Conservation (phyloP, 345 rosid genomes). For the Sisymbrium altissimum region DNA sequence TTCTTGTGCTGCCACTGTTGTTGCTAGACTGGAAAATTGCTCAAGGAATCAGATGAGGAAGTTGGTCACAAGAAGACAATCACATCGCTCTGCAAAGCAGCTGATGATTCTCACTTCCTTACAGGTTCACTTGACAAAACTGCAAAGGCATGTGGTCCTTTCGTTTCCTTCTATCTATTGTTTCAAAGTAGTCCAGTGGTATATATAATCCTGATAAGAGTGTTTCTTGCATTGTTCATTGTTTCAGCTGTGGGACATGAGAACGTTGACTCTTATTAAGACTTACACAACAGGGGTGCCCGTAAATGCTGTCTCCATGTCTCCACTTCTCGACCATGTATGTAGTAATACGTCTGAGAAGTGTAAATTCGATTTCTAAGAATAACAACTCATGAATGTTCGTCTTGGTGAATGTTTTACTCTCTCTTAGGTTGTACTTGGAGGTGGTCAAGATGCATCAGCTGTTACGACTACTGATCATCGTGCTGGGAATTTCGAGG, state of each 20-base stretch:
- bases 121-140: conserved; percentile 95
- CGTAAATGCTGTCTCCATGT: conserved; percentile 94
- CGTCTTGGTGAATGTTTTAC: conserved; percentile 17
- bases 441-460: conserved; percentile 97
- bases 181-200: neutral
- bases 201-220: neutral
- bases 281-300: conserved; percentile 87
- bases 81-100: conserved; percentile 74
- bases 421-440: conserved; percentile 74
- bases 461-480: conserved; percentile 96
- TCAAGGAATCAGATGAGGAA: conserved; percentile 67
- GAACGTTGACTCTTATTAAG: conserved; percentile 84
- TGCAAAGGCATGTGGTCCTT: conserved; percentile 66
- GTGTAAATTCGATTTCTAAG: neutral
- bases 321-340: conserved; percentile 95
- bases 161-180: conserved; percentile 1
- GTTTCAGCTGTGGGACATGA: conserved; percentile 83
- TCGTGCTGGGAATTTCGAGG: conserved; percentile 97
- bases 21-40: conserved; percentile 77
- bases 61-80: conserved; percentile 80
- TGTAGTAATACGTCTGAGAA: conserved; percentile 8
- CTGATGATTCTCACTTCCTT: conserved; percentile 81
- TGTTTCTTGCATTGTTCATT: neutral
- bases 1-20: neutral
- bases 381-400: neutral